phyloP scores from a whole-genome alignment of 345 rosid genomes.

The Anacardium occidentale region DNA sequence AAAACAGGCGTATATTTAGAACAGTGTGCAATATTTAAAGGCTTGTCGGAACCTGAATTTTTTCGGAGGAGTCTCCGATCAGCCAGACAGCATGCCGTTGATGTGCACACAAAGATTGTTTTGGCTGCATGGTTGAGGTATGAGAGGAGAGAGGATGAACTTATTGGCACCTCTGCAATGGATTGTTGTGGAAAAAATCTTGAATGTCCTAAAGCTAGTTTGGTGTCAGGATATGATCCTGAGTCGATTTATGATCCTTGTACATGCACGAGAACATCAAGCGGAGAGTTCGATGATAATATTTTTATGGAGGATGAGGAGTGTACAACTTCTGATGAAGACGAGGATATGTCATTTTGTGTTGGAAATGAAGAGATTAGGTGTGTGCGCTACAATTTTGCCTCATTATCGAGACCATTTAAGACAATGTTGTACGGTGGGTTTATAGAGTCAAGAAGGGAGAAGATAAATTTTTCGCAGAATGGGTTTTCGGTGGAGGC shows the following conservation, averaged over 20 bases:
- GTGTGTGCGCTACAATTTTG: slow-evolving; percentile 64
- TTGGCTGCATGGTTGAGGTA: slow-evolving; percentile 79
- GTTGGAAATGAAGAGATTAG: slow-evolving; percentile 74
- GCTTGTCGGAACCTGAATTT: slow-evolving; percentile 72
- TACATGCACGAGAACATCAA: slow-evolving; percentile 46
- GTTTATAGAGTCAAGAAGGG: slow-evolving; percentile 65
- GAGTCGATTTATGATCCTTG: slow-evolving; percentile 70
- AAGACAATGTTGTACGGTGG: slow-evolving; percentile 75
- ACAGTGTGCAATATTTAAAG: slow-evolving; percentile 71
- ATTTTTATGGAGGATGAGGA: slow-evolving; percentile 35
- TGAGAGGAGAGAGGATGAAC: slow-evolving; percentile 95
- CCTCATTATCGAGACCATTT: slow-evolving; percentile 72
- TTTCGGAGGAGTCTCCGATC: slow-evolving; percentile 73
- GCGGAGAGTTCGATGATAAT: slow-evolving; percentile 32
- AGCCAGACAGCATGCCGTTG: slow-evolving; percentile 74
- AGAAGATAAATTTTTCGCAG: slow-evolving; percentile 63
- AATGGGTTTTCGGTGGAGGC: slow-evolving; percentile 68
- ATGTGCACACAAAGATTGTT: slow-evolving; percentile 77
- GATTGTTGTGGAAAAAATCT: slow-evolving; percentile 78
- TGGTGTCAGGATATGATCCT: slow-evolving; percentile 70
- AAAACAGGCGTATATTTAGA: slow-evolving; percentile 59
- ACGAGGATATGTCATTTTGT: slow-evolving; percentile 69
- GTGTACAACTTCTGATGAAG: slow-evolving; percentile 69
- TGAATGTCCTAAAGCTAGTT: slow-evolving; percentile 79
- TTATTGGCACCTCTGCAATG: slow-evolving; percentile 68